Evolutionary conservation across 169 alveolate species (phyloP), one percentile per base, ranked within the genome.

Genomic region (Miamiensis avidus): DNA sequence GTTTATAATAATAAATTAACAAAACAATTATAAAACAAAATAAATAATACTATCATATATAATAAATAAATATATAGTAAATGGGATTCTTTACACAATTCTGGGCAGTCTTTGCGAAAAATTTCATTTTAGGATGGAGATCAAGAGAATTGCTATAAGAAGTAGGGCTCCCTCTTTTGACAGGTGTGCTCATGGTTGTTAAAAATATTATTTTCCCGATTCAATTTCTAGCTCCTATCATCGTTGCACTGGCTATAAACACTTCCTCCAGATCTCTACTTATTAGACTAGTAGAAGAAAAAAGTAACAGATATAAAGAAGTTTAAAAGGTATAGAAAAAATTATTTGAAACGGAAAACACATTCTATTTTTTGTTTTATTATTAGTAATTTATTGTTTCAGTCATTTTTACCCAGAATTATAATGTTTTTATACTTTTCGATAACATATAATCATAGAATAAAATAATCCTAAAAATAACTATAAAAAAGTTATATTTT

Each of bases 231-330:
- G 64, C 86, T 29, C 86, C 86, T 4, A 0, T 82, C 16, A 69
- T 82, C 25, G 31, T 82, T 31, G 33, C 86, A 25, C n/a, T 82
- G 34, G 78, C 86, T 29, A 78, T 82, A 25, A 69, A 75, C 28
- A 31, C 86, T 31, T 31, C 86, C 1, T 72, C 86, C 28, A 82
- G 86, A 32, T 64, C 86, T 30, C n/a, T 82, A 6, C 27, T 82
- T 26, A 82, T 82, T 27, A 65, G 69, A 25, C 31, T 82, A 1
- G 79, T 82, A 30, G 86, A 82, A 73, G 86, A 82, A 75, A 82
- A 82, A n/a, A 69, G 81, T 31, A 78, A 82, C 15, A 82, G 65
- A 73, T 82, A 69, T n/a, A 82, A 82, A 32, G 86, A 82, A 28
- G 29, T 78, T 0, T 72, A 82, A 73, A 82, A 82, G 74, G 74